These are phyloP conservation scores for Cenchrus americanus DNA, from an alignment of 176 grass and related monocot genomes.

Conservation along the genomic window DNA sequence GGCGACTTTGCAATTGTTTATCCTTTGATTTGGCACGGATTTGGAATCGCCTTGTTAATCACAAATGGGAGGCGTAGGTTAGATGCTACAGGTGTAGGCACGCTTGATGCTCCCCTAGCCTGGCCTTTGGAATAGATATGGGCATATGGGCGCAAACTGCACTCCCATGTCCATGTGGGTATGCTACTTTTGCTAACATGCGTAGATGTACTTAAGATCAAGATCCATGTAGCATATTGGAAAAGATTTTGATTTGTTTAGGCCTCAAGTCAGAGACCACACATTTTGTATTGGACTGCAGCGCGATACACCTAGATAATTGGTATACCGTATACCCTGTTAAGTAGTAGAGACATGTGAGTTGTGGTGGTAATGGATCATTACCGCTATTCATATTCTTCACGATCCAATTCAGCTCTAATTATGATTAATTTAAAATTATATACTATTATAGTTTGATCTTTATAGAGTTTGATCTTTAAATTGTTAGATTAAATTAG, in stretches of 20 bases:
- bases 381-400: too few species aligned
- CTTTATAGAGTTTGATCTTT: too few species aligned
- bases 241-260: constrained; percentile 15
- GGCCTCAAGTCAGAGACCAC: constrained; percentile 21
- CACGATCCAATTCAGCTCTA: too few species aligned
- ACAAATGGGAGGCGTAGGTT: constrained; percentile 40
- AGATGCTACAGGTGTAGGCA: constrained; percentile 50
- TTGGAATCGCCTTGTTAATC: constrained; percentile 48
- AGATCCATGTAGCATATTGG: constrained; percentile 5
- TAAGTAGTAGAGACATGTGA: not conserved
- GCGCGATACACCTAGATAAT: not conserved
- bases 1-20: constrained; percentile 31
- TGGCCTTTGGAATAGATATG: constrained; percentile 31
- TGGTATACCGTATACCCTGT: not conserved
- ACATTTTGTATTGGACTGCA: constrained; percentile 5
- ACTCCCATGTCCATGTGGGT: constrained; percentile 10
- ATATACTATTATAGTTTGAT: too few species aligned
- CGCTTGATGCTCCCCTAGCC: constrained; percentile 30
- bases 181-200: constrained; percentile 21
- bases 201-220: constrained; percentile 16
- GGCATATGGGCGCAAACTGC: not conserved
- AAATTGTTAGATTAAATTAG: too few species aligned
- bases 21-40: constrained; percentile 36
- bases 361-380: too few species aligned
- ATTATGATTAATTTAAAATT: too few species aligned